A percentile compares a stretch with the other conserved stretches of the same genome.
Evolutionary conservation across 345 rosid genomes (phyloP).

Genomic region (Arabis hirsuta): DNA sequence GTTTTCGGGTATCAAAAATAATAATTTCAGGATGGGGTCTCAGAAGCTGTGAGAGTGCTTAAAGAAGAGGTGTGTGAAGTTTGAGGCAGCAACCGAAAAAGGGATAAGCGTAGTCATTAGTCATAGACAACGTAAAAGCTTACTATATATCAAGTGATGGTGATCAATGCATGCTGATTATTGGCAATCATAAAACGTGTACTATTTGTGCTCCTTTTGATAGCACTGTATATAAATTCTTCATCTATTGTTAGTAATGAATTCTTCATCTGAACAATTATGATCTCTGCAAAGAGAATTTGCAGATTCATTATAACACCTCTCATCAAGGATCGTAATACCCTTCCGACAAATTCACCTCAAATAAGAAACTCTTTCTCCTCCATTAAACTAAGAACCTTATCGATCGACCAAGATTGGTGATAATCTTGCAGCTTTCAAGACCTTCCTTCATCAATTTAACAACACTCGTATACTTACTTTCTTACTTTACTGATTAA

Average conservation of each 20-base stretch:
- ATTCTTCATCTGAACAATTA: conserved; percentile 42
- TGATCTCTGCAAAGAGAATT: no score
- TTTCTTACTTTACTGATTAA: no score
- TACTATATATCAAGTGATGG: conserved; percentile 18
- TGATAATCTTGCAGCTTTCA: no score
- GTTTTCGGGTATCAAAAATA: background rate
- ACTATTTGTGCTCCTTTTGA: background rate
- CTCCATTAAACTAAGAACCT: no score
- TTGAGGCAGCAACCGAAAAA: conserved; percentile 19
- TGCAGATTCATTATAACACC: conserved; percentile 51
- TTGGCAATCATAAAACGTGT: background rate
- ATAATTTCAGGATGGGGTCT: conserved; percentile 72
- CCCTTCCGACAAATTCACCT: no score
- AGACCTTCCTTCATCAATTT: no score
- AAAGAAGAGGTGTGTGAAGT: conserved; percentile 55
- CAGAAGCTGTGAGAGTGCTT: conserved; percentile 73
- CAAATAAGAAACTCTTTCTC: no score
- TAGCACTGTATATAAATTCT: background rate
- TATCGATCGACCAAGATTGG: no score
- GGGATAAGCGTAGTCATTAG: conserved; percentile 4
- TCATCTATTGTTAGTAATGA: background rate
- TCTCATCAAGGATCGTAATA: no score
- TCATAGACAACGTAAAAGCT: conserved; percentile 6
- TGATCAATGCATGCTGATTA: background rate
- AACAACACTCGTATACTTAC: no score